Base-by-base conservation (phyloP, 371 early-diverging fungal genomes). In the Dichotomocladium elegans region DNA sequence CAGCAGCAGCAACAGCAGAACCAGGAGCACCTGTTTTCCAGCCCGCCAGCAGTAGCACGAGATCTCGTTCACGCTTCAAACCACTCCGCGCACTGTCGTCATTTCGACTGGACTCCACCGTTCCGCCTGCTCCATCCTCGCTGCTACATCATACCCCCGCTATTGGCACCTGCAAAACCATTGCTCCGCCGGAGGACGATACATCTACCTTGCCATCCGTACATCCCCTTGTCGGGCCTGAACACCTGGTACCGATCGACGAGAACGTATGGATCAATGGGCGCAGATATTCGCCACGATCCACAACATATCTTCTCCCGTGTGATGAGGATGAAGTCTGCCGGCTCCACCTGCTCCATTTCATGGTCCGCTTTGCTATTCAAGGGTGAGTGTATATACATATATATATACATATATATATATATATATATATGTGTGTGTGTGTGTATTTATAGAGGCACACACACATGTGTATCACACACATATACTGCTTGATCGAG, bases 371-470 rank as follows among this genome's bases (percentile, higher is more conserved):
- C 15, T 77, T 77, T 58, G 73, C 73, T 51, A 72, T 77, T 52
- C 77, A 77, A 67, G 77, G 77, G 69, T 75, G 65, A 65, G 19
- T 15, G n/a, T n/a, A n/a, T n/a, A n/a, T n/a, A n/a, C n/a, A n/a
- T n/a, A n/a, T n/a, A 46, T 21, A 28, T 26, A 31, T 35, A 27
- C 31, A 28, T 29, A 51, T 15, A 26, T n/a, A n/a, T n/a, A n/a
- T n/a, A n/a, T n/a, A n/a, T n/a, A n/a, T n/a, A n/a, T n/a, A n/a
- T n/a, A n/a, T n/a, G n/a, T n/a, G n/a, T n/a, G n/a, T n/a, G n/a
- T n/a, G n/a, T n/a, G n/a, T n/a, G n/a, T n/a, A n/a, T n/a, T n/a
- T n/a, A n/a, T n/a, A n/a, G n/a, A n/a, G n/a, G n/a, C n/a, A n/a
- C n/a, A n/a, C n/a, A n/a, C n/a, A n/a, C n/a, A n/a, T n/a, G n/a